Percentiles rank a stretch among this genome's conserved stretches.
Conservation (phyloP, 2,329 filamentous ascomycete species). For the Periconia sp. region DNA sequence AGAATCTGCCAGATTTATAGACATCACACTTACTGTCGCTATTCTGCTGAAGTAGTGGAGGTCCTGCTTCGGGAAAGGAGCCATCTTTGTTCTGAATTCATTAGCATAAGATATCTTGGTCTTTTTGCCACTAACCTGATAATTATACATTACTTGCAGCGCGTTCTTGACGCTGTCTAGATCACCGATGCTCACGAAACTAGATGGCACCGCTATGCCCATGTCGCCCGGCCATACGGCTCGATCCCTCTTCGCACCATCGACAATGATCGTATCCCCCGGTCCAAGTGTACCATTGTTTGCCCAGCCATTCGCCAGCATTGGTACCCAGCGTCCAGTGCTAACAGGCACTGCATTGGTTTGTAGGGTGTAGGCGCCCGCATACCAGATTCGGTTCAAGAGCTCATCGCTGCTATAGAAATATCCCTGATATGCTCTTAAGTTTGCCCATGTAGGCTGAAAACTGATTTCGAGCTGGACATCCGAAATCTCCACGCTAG, state of each 20-base stretch:
- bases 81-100: conserved; percentile 37
- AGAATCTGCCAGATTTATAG: conserved; percentile 40
- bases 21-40: conserved; percentile 37
- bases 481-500: conserved; percentile 46
- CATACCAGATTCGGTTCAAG: conserved; percentile 56
- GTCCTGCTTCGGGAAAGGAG: conserved; percentile 48
- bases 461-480: conserved; percentile 54
- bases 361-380: conserved; percentile 60
- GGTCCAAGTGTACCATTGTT: conserved; percentile 47
- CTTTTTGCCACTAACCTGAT: conserved; percentile 30
- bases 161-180: conserved; percentile 56
- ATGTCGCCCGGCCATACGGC: conserved; percentile 58
- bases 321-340: conserved; percentile 45
- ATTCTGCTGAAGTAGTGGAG: conserved; percentile 43
- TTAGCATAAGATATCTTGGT: not conserved
- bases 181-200: conserved; percentile 52
- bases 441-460: conserved; percentile 57
- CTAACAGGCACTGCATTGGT: conserved; percentile 49
- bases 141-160: conserved; percentile 54
- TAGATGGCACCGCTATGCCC: conserved; percentile 56
- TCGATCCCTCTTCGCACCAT: conserved; percentile 50
- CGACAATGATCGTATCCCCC: conserved; percentile 47
- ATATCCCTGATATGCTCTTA: conserved; percentile 49
- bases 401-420: conserved; percentile 39
- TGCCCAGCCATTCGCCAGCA: conserved; percentile 41